Percentiles rank a stretch among this genome's conserved stretches.
Evolutionary conservation across 257 asterid species (phyloP).

Genomic region (Nicotiana tomentosiformis): DNA sequence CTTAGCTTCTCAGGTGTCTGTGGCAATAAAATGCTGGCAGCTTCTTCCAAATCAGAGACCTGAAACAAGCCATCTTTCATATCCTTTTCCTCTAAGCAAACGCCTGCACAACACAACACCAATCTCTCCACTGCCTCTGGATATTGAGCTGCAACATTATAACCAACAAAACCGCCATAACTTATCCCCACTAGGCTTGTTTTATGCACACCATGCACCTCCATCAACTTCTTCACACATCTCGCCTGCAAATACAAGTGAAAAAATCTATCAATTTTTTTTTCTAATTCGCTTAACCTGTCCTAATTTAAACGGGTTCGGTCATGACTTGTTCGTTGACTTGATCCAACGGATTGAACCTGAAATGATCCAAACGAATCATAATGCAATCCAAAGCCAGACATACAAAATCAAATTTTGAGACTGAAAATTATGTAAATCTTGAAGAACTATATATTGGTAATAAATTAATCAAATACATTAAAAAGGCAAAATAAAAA

Average conservation of each 20-base stretch:
- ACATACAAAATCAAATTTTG: background rate
- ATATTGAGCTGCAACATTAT: slow-evolving; percentile 73
- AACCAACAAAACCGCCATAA: slow-evolving; percentile 85
- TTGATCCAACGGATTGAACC: background rate
- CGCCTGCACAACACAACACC: slow-evolving; percentile 84
- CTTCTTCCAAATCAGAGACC: slow-evolving; percentile 76
- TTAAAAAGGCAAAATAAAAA: background rate
- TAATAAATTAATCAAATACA: no score
- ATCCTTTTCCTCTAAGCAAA: slow-evolving; percentile 80
- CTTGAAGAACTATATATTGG: no score
- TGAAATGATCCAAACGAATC: no score
- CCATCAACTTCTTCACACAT: slow-evolving; percentile 70
- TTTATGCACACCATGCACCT: slow-evolving; percentile 38
- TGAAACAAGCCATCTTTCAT: slow-evolving; percentile 56
- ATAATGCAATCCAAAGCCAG: background rate
- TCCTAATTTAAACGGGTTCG: background rate
- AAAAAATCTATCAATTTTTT: background rate
- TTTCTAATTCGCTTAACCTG: background rate
- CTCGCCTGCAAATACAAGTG: slow-evolving; percentile 50
- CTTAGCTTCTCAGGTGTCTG: slow-evolving; percentile 75
- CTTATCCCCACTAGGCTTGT: slow-evolving; percentile 79
- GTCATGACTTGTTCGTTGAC: no score
- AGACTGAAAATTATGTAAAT: no score
- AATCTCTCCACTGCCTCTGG: slow-evolving; percentile 65
- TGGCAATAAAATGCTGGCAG: slow-evolving; percentile 68